Conservation (phyloP, 495 filamentous ascomycete genomes). For the Hypomontagnella monticulosa region DNA sequence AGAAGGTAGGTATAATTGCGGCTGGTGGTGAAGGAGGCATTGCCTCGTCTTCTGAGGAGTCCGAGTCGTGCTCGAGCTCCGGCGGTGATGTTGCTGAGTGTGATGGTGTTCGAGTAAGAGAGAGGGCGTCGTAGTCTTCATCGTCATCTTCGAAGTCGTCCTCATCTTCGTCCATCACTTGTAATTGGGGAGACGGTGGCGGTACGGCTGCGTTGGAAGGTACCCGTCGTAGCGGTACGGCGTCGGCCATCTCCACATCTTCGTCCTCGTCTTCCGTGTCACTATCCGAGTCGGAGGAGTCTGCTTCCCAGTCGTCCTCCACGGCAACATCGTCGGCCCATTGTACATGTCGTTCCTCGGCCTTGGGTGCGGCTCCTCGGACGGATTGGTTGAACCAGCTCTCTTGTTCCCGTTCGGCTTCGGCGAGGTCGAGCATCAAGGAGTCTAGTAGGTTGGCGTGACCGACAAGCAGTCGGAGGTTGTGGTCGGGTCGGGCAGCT, state of each 20-base stretch:
- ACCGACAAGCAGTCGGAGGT: slow-evolving; percentile 90
- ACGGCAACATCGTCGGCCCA: slow-evolving; percentile 84
- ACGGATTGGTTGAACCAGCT: slow-evolving; percentile 98
- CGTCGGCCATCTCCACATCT: slow-evolving; percentile 62
- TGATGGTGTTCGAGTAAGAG: slow-evolving; percentile 77
- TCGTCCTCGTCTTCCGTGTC: slow-evolving; percentile 59
- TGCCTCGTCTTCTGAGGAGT: slow-evolving; percentile 71
- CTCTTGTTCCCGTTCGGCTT: slow-evolving; percentile 95
- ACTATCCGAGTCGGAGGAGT: slow-evolving; percentile 69
- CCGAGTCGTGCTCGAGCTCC: slow-evolving; percentile 77
- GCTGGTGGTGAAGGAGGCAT: slow-evolving; percentile 88
- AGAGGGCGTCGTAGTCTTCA: slow-evolving; percentile 74
- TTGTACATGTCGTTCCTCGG: slow-evolving; percentile 77
- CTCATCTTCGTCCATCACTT: slow-evolving; percentile 51
- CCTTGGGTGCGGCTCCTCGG: slow-evolving; percentile 70
- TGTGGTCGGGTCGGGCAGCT: slow-evolving; percentile 88
- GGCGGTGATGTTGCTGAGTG: slow-evolving; percentile 71
- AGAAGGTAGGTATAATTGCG: slow-evolving; percentile 70
- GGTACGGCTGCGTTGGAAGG: slow-evolving; percentile 47
- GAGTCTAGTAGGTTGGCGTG: slow-evolving; percentile 98
- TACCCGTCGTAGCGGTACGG: slow-evolving; percentile 57
- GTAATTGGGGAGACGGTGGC: slow-evolving; percentile 44
- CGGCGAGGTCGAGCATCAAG: slow-evolving; percentile 92
- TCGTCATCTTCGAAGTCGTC: slow-evolving; percentile 74
- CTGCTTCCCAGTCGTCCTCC: slow-evolving; percentile 75